Evolutionary conservation across 31 red algal species (phyloP).

Genomic region (Bonnemaisonia californica): DNA sequence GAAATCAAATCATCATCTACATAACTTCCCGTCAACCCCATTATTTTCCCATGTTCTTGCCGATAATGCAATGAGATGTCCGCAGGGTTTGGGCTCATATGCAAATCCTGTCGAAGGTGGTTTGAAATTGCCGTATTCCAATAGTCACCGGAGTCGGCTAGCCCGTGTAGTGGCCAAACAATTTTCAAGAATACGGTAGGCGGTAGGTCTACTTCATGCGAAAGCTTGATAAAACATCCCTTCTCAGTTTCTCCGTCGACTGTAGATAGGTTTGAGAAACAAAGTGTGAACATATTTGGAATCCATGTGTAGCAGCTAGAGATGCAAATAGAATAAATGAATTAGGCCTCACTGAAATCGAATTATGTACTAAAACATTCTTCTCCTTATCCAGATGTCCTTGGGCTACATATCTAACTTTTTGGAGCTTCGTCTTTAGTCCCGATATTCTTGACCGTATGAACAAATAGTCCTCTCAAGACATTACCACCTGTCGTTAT

Average conservation of each 20-base stretch:
- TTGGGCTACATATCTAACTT: neutral
- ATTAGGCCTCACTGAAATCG: neutral
- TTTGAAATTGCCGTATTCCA: conserved; percentile 20
- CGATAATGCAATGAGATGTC: conserved; percentile 2
- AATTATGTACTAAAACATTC: conserved; percentile 3
- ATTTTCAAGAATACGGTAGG: conserved; percentile 3
- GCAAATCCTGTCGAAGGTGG: conserved; percentile 3
- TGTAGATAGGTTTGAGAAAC: conserved; percentile 33
- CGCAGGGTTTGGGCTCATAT: neutral
- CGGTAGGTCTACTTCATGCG: conserved; percentile 14
- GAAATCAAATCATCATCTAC: conserved; percentile 8
- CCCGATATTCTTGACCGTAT: neutral
- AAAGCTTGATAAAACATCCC: neutral
- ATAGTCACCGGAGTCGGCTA: conserved; percentile 24
- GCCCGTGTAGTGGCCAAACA: conserved; percentile 1
- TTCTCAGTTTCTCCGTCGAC: neutral
- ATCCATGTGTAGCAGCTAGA: conserved; percentile 20
- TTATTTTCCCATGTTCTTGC: conserved; percentile 22
- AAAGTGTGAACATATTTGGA: conserved; percentile 20
- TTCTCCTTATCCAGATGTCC: conserved; percentile 5
- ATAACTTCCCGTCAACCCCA: conserved; percentile 8
- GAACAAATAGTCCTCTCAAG: neutral
- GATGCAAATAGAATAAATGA: neutral
- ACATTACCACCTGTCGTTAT: neutral
- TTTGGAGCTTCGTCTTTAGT: neutral